Evolutionary conservation across 495 filamentous ascomycete genomes (phyloP), one percentile per base, ranked within the genome.

Genomic region (Podospora pseudocomata): DNA sequence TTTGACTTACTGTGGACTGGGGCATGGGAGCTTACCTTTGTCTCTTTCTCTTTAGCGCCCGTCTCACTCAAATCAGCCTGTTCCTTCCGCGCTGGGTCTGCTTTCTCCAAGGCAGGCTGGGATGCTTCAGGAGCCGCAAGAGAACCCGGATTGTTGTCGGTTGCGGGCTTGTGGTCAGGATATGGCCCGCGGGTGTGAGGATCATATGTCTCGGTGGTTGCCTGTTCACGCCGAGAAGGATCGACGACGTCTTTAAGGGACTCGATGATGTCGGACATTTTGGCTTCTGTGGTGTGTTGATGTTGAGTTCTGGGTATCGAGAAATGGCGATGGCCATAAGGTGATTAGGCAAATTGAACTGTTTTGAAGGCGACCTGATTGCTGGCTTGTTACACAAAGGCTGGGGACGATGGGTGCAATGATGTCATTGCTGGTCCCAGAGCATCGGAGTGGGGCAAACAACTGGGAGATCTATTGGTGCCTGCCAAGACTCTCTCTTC

Each of bases 191-290:
- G 65, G 44, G 39, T 67, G 13, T 72, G 55, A 19, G 71, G 57
- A 56, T 76, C 70, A 61, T 77, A 75, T 55, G 67, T 68, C 57
- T 67, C 65, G 13, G 9, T 34, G 1, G 75, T 77, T 11, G 75
- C 73, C 23, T 69, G 44, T 18, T 75, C 68, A n/a, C 72, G 75
- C 64, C 72, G 65, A 13, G 65, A 63, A 7, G 75, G 71, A 67
- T 68, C 70, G 64, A 75, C 15, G 15, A 67, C 70, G 49, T 75
- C 73, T 39, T 74, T 77, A 67, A 75, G 56, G 67, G 69, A 60
- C n/a, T 66, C 66, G 62, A 75, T 6, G 39, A 77, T 72, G 13
- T 73, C 73, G 6, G 75, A 77, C 75, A 77, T 76, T 58, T 2
- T 75, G 62, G 65, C 20, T 23, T 16, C 15, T 5, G 30, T 30